These are phyloP conservation scores for Phialophora macrospora DNA, from an alignment of 2,329 filamentous ascomycete species.

Conservation along the genomic window DNA sequence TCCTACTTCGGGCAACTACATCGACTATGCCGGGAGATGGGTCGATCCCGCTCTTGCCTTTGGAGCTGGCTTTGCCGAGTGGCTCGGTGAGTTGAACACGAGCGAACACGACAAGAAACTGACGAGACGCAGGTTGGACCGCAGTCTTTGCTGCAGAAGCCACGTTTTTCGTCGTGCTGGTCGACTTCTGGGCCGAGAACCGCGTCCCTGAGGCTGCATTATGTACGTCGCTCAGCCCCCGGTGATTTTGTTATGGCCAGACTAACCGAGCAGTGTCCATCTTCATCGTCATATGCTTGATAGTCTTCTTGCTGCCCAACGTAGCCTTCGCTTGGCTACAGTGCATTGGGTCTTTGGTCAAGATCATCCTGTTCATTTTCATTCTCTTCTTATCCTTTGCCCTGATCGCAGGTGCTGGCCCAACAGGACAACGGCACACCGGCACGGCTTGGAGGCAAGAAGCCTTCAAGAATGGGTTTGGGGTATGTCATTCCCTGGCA, in stretches of 20 bases:
- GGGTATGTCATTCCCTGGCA: conserved; percentile 18
- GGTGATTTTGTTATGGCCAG: neutral
- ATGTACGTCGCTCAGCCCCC: conserved; percentile 18
- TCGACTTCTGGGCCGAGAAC: conserved; percentile 38
- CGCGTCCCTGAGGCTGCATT: conserved; percentile 22
- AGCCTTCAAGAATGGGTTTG: conserved; percentile 46
- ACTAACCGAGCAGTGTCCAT: conserved; percentile 1
- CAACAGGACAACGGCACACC: conserved; percentile 43
- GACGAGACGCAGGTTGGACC: conserved; percentile 11
- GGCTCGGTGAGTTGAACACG: conserved; percentile 18
- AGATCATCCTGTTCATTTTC: conserved; percentile 47
- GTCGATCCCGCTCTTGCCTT: conserved; percentile 49
- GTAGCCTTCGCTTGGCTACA: conserved; percentile 47
- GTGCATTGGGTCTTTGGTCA: conserved; percentile 45
- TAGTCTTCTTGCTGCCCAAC: conserved; percentile 23
- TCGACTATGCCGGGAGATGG: conserved; percentile 48
- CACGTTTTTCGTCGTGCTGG: conserved; percentile 37
- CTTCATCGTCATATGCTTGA: neutral
- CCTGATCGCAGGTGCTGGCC: conserved; percentile 49
- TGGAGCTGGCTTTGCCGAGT: conserved; percentile 42
- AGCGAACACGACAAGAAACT: no score
- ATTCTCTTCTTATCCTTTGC: conserved; percentile 46
- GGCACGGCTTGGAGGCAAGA: conserved; percentile 44
- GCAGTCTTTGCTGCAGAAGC: conserved; percentile 39
- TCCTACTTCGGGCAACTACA: conserved; percentile 47